These are phyloP conservation scores for Aurantiochytrium sp. DNA, from an alignment of 108 stramenopile genomes.

Conservation along the genomic window DNA sequence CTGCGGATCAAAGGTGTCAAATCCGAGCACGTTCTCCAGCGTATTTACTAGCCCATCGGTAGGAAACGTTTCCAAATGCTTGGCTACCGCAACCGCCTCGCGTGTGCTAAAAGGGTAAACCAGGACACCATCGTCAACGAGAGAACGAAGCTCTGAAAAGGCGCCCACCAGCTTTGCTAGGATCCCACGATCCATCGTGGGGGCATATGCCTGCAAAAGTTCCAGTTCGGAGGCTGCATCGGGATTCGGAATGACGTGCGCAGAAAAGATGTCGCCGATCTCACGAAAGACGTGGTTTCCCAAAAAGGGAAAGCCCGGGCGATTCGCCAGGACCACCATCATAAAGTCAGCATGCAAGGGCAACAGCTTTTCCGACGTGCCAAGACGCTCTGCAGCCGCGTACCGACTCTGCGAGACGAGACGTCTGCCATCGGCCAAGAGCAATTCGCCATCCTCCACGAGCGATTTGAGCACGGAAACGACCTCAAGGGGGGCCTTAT, in stretches of 20 bases:
- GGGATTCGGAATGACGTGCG: conserved; percentile 50
- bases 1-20: conserved; percentile 59
- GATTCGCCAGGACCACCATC: conserved; percentile 71
- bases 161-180: conserved; percentile 48
- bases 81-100: conserved; percentile 69
- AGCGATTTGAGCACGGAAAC: conserved; percentile 68
- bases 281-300: conserved; percentile 71
- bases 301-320: conserved; percentile 75
- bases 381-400: not conserved
- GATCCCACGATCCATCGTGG: conserved; percentile 32
- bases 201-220: conserved; percentile 60
- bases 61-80: conserved; percentile 68
- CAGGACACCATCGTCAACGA: conserved; percentile 55
- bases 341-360: conserved; percentile 65
- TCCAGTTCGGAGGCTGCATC: conserved; percentile 56
- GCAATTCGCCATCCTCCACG: conserved; percentile 75
- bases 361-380: conserved; percentile 23
- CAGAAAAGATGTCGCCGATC: conserved; percentile 68
- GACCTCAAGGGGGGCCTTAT: conserved; percentile 82
- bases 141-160: conserved; percentile 62
- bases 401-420: conserved; percentile 2
- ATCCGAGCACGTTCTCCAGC: conserved; percentile 68
- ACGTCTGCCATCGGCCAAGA: conserved; percentile 65
- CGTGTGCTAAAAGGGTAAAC: conserved; percentile 68
- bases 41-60: conserved; percentile 57